Conservation (phyloP, 495 filamentous ascomycete species). For the Neurospora sp. region DNA sequence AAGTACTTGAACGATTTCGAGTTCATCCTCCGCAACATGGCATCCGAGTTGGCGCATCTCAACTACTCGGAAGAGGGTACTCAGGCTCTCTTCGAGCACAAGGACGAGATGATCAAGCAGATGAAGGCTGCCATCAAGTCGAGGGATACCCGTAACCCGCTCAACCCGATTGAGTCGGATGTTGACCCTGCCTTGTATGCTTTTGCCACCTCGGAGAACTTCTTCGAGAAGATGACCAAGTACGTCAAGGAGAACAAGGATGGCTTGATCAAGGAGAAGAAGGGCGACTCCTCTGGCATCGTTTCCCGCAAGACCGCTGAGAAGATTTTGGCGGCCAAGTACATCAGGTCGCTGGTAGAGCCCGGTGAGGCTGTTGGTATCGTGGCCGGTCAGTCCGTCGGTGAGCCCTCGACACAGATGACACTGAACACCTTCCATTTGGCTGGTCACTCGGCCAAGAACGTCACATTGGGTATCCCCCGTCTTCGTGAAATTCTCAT, state of each 20-base stretch:
- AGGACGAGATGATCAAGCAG: conserved; percentile 57
- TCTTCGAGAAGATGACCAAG: conserved; percentile 48
- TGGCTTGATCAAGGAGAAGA: conserved; percentile 70
- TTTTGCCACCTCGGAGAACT: conserved; percentile 84
- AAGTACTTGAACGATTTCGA: conserved; percentile 85
- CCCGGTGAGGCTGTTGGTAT: conserved; percentile 97
- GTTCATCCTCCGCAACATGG: conserved; percentile 73
- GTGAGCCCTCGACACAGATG: conserved; percentile 98
- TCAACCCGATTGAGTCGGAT: conserved; percentile 61
- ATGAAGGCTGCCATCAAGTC: conserved; percentile 67
- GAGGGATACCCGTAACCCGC: conserved; percentile 56
- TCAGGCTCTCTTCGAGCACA: conserved; percentile 32
- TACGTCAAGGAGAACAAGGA: conserved; percentile 74
- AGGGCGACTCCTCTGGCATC: conserved; percentile 20
- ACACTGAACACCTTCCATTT: conserved; percentile 99
- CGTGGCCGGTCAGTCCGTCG: conserved; percentile 90
- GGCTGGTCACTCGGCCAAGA: conserved; percentile 95
- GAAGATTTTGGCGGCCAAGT: conserved; percentile 78
- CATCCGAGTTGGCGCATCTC: conserved; percentile 40
- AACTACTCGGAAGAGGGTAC: conserved; percentile 27
- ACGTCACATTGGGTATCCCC: conserved; percentile 97
- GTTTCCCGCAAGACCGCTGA: conserved; percentile 68
- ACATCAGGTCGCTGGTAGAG: conserved; percentile 85
- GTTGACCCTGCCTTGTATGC: conserved; percentile 67
- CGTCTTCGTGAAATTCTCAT: conserved; percentile 96